These are phyloP conservation scores for Cucumis hystrix DNA, from an alignment of 306 rosid species.

Conservation along the genomic window DNA sequence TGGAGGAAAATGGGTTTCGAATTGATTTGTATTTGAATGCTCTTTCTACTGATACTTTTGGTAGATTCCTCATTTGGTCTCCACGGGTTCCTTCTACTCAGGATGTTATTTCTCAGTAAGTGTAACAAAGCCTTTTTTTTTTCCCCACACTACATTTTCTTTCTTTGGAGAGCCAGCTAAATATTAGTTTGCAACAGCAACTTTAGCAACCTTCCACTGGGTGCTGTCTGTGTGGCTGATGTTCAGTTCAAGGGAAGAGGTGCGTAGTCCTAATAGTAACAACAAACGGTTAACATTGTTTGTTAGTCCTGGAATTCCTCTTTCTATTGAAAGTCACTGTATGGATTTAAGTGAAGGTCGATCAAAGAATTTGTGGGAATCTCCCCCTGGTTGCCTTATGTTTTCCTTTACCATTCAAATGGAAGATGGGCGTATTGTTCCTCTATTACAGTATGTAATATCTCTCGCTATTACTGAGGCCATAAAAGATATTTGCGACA, in stretches of 20 bases:
- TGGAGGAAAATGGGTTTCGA: conserved; percentile 26
- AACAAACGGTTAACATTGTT: not conserved
- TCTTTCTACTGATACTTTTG: conserved; percentile 60
- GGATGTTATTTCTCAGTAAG: conserved; percentile 70
- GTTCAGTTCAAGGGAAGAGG: conserved; percentile 88
- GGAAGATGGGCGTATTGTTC: conserved; percentile 77
- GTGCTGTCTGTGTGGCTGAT: conserved; percentile 79
- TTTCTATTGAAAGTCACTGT: conserved; percentile 7
- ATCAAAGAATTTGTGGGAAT: conserved; percentile 84
- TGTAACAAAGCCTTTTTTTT: not conserved
- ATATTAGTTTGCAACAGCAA: conserved; percentile 42
- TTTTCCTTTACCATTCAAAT: conserved; percentile 77
- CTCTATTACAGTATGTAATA: conserved; percentile 73
- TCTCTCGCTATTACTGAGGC: conserved; percentile 83
- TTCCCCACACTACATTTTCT: not conserved
- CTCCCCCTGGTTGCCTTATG: conserved; percentile 78
- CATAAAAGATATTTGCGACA: conserved; percentile 65
- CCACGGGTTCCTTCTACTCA: conserved; percentile 71
- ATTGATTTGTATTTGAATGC: conserved; percentile 44
- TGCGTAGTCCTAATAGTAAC: conserved; percentile 14
- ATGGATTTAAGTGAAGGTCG: conserved; percentile 40
- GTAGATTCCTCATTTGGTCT: conserved; percentile 79
- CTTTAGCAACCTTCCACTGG: conserved; percentile 67
- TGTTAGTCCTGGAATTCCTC: not conserved
- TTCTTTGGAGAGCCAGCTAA: not conserved